A percentile compares a stretch with the other conserved stretches of the same genome.
phyloP scores from a whole-genome alignment of 306 rosid species.

The Medicago ruthenica region DNA sequence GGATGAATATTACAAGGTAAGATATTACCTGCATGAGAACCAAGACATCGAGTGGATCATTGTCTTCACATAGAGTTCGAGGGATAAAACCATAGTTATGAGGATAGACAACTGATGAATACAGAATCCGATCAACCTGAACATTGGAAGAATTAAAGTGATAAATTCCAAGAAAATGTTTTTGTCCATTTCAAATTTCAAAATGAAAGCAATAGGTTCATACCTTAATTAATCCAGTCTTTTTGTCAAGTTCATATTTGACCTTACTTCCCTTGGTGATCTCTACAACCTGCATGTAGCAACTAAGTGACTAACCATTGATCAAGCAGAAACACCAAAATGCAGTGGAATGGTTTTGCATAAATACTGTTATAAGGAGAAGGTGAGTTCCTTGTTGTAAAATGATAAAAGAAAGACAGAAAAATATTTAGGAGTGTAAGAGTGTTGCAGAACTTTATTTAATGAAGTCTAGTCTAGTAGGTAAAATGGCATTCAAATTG shows the following conservation, averaged over 20 bases:
- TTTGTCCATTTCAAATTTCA: neutral
- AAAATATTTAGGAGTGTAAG: too few relatives aligned
- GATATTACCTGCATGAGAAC: constrained; percentile 89
- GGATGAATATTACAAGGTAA: constrained; percentile 30
- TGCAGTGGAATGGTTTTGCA: too few relatives aligned
- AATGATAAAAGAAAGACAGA: too few relatives aligned
- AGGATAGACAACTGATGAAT: constrained; percentile 93
- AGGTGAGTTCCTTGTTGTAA: too few relatives aligned
- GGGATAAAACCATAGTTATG: constrained; percentile 96
- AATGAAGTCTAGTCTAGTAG: too few relatives aligned
- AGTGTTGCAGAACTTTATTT: too few relatives aligned
- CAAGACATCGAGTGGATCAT: constrained; percentile 91
- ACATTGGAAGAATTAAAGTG: neutral
- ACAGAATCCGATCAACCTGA: constrained; percentile 92
- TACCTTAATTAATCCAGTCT: constrained; percentile 96
- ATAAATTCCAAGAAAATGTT: neutral
- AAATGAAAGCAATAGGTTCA: neutral
- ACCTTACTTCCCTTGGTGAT: constrained; percentile 96
- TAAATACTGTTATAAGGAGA: too few relatives aligned
- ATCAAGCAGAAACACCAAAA: constrained; percentile 30
- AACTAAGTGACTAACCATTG: constrained; percentile 44
- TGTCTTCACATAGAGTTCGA: constrained; percentile 94
- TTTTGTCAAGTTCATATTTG: constrained; percentile 96
- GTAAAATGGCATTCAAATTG: too few relatives aligned
- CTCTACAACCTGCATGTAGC: constrained; percentile 80